Evolutionary conservation across 805 yeast species (phyloP).

Genomic region (Ogataea nakhonphanomensis): DNA sequence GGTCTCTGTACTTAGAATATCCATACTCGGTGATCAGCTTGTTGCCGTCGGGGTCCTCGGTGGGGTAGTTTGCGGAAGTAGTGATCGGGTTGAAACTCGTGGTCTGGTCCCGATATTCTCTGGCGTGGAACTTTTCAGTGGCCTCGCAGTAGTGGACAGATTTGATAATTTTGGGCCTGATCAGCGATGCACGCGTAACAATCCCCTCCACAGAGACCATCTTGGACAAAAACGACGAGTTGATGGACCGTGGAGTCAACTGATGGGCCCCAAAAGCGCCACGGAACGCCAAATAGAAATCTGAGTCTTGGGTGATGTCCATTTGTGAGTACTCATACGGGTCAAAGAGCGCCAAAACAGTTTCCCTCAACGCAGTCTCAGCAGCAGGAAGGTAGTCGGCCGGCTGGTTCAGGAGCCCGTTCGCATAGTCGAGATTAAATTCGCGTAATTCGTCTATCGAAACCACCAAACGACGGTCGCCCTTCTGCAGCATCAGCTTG

Average conservation of each 20-base stretch:
- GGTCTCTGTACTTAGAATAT: constrained; percentile 86
- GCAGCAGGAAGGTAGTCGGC: constrained; percentile 87
- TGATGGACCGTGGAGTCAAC: constrained; percentile 83
- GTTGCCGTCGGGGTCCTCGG: constrained; percentile 89
- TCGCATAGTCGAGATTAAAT: constrained; percentile 72
- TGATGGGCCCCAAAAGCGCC: constrained; percentile 91
- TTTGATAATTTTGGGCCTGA: constrained; percentile 86
- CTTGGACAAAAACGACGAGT: constrained; percentile 71
- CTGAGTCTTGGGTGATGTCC: constrained; percentile 56
- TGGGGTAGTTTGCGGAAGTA: constrained; percentile 84
- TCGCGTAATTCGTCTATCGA: constrained; percentile 86
- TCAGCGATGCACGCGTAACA: constrained; percentile 88
- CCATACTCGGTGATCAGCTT: constrained; percentile 90
- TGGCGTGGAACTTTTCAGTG: constrained; percentile 79
- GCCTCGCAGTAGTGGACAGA: constrained; percentile 91
- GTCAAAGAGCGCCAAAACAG: constrained; percentile 70
- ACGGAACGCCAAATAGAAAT: constrained; percentile 71
- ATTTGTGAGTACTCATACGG: constrained; percentile 50
- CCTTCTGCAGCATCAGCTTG: constrained; percentile 66
- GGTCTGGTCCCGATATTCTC: constrained; percentile 91
- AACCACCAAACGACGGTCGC: constrained; percentile 63
- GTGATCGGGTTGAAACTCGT: constrained; percentile 83
- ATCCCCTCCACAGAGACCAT: constrained; percentile 91
- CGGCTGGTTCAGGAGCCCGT: constrained; percentile 70
- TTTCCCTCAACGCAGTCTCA: constrained; percentile 79